Evolutionary conservation across 768 basidiomycete genomes (phyloP).

Genomic region (Serendipita vermifera): DNA sequence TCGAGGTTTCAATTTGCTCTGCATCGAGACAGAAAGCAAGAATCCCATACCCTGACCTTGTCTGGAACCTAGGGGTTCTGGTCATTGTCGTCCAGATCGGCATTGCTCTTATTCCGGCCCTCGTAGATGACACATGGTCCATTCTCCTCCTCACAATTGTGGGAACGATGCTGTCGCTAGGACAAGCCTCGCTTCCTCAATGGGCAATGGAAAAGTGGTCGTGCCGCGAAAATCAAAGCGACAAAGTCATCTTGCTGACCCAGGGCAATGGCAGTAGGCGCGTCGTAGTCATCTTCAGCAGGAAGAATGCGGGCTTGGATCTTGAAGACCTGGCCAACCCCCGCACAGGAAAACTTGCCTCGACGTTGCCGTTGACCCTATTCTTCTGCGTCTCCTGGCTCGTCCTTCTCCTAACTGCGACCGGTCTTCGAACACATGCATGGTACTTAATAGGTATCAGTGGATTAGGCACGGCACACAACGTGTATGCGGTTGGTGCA

Average conservation of each 20-base stretch:
- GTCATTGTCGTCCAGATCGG: conserved; percentile 21
- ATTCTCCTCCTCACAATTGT: conserved; percentile 22
- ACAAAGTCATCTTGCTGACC: conserved; percentile 22
- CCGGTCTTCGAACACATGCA: conserved; percentile 16
- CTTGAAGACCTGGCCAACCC: conserved; percentile 24
- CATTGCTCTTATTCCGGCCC: conserved; percentile 22
- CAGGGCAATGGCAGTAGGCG: conserved; percentile 22
- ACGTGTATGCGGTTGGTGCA: conserved; percentile 19
- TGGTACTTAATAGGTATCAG: conserved; percentile 20
- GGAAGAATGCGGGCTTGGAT: conserved; percentile 19
- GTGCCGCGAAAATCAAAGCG: conserved; percentile 17
- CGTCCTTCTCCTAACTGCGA: conserved; percentile 20
- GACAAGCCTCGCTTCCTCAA: conserved; percentile 21
- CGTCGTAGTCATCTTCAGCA: conserved; percentile 24
- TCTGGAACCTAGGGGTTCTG: conserved; percentile 19
- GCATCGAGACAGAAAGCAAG: conserved; percentile 14
- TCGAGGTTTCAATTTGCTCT: conserved; percentile 18
- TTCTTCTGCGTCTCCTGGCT: conserved; percentile 18
- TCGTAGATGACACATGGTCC: conserved; percentile 20
- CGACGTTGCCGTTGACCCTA: conserved; percentile 13
- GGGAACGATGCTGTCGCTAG: conserved; percentile 21
- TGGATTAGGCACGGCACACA: conserved; percentile 21
- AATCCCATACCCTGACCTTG: conserved; percentile 21
- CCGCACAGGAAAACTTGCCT: conserved; percentile 8
- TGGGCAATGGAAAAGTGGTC: conserved; percentile 25